These are phyloP conservation scores for Umbelopsis ramanniana DNA, from an alignment of 192 early-diverging fungal genomes.

Conservation along the genomic window DNA sequence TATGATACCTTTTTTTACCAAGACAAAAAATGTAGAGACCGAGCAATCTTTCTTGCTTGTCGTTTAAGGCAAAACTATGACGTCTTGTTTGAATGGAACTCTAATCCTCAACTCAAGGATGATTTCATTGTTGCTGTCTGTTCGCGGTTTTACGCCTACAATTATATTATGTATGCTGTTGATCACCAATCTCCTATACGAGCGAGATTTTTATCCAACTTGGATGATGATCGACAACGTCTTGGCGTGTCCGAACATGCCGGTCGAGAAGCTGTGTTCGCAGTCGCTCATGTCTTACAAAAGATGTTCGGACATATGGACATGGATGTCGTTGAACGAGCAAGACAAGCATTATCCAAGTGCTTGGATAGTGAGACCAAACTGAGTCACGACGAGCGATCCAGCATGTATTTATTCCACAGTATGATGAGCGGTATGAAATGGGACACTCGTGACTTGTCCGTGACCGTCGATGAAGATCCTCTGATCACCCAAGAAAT, in stretches of 20 bases:
- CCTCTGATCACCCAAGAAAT: constrained; percentile 14
- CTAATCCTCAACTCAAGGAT: constrained; percentile 3
- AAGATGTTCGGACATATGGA: constrained; percentile 8
- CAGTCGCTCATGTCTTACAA: constrained; percentile 32
- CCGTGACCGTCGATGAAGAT: constrained; percentile 24
- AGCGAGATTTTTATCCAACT: constrained; percentile 3
- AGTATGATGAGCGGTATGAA: constrained; percentile 36
- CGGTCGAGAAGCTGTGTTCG: constrained; percentile 34
- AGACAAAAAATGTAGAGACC: constrained; percentile 41
- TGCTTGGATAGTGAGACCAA: constrained; percentile 44
- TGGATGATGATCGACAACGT: background rate
- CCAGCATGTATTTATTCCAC: constrained; percentile 49
- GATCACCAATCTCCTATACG: constrained; percentile 21
- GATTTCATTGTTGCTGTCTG: constrained; percentile 29
- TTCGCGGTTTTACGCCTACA: constrained; percentile 38
- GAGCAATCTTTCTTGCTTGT: constrained; percentile 39
- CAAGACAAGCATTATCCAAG: constrained; percentile 30
- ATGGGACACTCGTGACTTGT: constrained; percentile 25
- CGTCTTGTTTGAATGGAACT: background rate
- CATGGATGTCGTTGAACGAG: constrained; percentile 28
- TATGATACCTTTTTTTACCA: constrained; percentile 42
- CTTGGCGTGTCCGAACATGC: constrained; percentile 22
- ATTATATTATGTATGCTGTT: constrained; percentile 36
- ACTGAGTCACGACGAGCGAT: constrained; percentile 35
- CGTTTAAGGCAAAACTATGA: constrained; percentile 35